phyloP scores from a whole-genome alignment of 1,284 basidiomycete species.

The Trichosporon sp. region DNA sequence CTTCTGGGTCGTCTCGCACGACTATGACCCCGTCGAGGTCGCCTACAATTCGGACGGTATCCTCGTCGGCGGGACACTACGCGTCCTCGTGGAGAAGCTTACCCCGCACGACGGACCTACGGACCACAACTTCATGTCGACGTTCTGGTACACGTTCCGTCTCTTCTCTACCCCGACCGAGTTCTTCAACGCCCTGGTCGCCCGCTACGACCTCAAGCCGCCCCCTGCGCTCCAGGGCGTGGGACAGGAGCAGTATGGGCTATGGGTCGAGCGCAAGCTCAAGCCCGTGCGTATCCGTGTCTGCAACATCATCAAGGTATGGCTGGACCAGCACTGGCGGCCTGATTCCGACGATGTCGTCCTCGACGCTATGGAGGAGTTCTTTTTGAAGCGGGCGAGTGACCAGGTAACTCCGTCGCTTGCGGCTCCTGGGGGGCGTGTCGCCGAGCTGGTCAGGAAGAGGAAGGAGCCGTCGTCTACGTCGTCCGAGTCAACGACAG shows the following conservation, averaged over 20 bases:
- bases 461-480: constrained; percentile 18
- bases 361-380: constrained; percentile 46
- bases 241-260: constrained; percentile 55
- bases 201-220: constrained; percentile 69
- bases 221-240: constrained; percentile 32
- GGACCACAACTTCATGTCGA: constrained; percentile 73
- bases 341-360: constrained; percentile 55
- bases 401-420: constrained; percentile 34
- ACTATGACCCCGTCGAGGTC: constrained; percentile 64
- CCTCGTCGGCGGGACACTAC: constrained; percentile 83
- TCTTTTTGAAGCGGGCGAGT: constrained; percentile 27
- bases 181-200: constrained; percentile 68
- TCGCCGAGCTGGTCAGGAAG: constrained; percentile 34
- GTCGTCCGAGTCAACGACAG: constrained; percentile 3
- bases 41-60: constrained; percentile 83
- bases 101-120: constrained; percentile 84
- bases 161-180: constrained; percentile 75
- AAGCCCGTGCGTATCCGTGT: constrained; percentile 82
- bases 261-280: constrained; percentile 81
- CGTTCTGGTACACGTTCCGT: constrained; percentile 96
- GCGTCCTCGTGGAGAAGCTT: constrained; percentile 87
- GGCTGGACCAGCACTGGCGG: constrained; percentile 89
- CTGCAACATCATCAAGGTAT: constrained; percentile 84
- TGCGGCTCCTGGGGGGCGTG: constrained; percentile 35
- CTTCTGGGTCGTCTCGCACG: constrained; percentile 45